Percentiles rank a stretch among this genome's conserved stretches.
These are phyloP conservation scores for Candida frijolesensis DNA, from an alignment of 1,139 yeast genomes.

Conservation along the genomic window DNA sequence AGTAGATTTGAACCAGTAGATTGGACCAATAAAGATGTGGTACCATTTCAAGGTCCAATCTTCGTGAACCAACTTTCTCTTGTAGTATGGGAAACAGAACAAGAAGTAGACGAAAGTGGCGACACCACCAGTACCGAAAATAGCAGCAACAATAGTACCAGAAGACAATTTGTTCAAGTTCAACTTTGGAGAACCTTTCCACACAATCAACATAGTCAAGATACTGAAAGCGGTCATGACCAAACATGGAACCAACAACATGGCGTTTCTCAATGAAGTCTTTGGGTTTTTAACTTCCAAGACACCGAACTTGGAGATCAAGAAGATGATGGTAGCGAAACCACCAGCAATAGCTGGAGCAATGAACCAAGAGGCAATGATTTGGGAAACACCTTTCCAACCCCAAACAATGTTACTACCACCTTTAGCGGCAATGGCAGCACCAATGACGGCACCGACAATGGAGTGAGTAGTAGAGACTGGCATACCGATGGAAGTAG, in stretches of 20 bases:
- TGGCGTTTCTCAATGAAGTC: slow-evolving; percentile 53
- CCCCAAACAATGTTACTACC: slow-evolving; percentile 68
- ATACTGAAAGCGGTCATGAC: slow-evolving; percentile 64
- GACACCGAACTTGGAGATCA: slow-evolving; percentile 60
- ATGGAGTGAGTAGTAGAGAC: slow-evolving; percentile 81
- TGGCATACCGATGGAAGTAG: slow-evolving; percentile 71
- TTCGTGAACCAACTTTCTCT: slow-evolving; percentile 58
- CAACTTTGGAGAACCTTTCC: slow-evolving; percentile 77
- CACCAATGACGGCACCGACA: slow-evolving; percentile 76
- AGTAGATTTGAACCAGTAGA: slow-evolving; percentile 54
- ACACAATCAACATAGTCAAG: slow-evolving; percentile 60
- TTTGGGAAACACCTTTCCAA: slow-evolving; percentile 72
- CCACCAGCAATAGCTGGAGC: slow-evolving; percentile 75
- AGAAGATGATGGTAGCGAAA: slow-evolving; percentile 60
- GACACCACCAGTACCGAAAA: slow-evolving; percentile 64
- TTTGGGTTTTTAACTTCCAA: slow-evolving; percentile 55
- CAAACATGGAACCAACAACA: slow-evolving; percentile 59
- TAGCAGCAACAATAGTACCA: slow-evolving; percentile 55
- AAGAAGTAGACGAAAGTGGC: slow-evolving; percentile 53
- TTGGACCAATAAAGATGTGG: slow-evolving; percentile 60
- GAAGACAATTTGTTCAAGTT: slow-evolving; percentile 53
- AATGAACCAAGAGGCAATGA: slow-evolving; percentile 80
- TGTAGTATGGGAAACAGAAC: slow-evolving; percentile 64
- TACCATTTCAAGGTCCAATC: slow-evolving; percentile 72
- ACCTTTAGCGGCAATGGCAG: slow-evolving; percentile 72